Conservation (phyloP, 1,139 yeast species). For the Taphrina pruni region DNA sequence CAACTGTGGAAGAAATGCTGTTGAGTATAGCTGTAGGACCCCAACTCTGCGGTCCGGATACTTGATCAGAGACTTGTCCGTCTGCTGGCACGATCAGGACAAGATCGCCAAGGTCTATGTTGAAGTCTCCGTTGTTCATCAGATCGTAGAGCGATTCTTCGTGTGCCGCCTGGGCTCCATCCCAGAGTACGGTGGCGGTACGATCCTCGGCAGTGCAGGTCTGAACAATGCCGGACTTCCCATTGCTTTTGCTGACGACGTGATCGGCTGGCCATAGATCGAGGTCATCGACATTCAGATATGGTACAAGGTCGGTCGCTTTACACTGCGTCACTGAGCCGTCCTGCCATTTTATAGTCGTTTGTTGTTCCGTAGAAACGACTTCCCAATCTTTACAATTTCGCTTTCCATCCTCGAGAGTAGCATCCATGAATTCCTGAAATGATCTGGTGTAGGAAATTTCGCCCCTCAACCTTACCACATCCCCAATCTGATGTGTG, state of each 20-base stretch:
- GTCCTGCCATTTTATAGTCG: slow-evolving; percentile 45
- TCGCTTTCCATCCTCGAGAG: slow-evolving; percentile 8
- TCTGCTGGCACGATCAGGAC: slow-evolving; percentile 28
- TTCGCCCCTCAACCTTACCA: slow-evolving; percentile 4
- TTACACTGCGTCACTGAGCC: slow-evolving; percentile 32
- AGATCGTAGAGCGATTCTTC: slow-evolving; percentile 44
- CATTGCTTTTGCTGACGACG: slow-evolving; percentile 42
- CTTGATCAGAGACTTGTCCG: slow-evolving; percentile 5
- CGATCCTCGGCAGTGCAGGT: slow-evolving; percentile 44
- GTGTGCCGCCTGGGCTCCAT: slow-evolving; percentile 19
- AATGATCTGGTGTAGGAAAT: background rate
- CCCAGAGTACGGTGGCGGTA: slow-evolving; percentile 45
- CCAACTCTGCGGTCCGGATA: slow-evolving; percentile 12
- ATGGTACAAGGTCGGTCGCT: slow-evolving; percentile 44
- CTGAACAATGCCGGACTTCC: slow-evolving; percentile 45
- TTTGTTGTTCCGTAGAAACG: slow-evolving; percentile 41
- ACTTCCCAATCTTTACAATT: slow-evolving; percentile 33
- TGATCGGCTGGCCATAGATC: slow-evolving; percentile 46
- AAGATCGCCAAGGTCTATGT: slow-evolving; percentile 30
- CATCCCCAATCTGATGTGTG: slow-evolving; percentile 24
- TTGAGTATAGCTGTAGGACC: slow-evolving; percentile 19
- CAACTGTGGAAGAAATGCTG: slow-evolving; percentile 16
- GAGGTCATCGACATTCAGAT: slow-evolving; percentile 44
- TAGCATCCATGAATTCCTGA: slow-evolving; percentile 7
- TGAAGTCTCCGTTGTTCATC: slow-evolving; percentile 41